Evolutionary conservation across 257 asterid species (phyloP).

Genomic region (Nyctanthes arbortristis): DNA sequence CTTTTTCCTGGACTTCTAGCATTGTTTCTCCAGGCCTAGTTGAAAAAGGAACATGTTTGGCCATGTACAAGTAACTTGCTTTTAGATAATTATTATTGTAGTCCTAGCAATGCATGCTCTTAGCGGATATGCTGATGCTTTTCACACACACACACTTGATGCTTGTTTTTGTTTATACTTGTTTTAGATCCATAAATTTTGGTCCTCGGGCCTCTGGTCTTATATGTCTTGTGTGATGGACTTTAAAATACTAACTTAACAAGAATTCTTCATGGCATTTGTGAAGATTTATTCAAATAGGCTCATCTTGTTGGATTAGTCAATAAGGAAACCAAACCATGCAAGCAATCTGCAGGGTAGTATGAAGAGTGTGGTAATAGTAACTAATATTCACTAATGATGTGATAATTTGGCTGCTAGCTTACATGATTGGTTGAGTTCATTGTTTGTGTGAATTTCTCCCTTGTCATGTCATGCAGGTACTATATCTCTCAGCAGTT

Average conservation of each 20-base stretch:
- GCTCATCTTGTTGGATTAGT: neutral
- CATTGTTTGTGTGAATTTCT: neutral
- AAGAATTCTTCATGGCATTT: neutral
- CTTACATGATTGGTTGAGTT: neutral
- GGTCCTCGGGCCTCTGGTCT: neutral
- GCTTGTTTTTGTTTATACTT: neutral
- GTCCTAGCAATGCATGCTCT: neutral
- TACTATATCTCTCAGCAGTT: slow-evolving; percentile 96
- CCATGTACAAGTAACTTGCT: neutral
- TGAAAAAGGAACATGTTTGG: slow-evolving; percentile 7
- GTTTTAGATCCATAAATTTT: neutral
- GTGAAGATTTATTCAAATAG: neutral
- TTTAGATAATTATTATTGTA: neutral
- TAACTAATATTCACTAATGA: neutral
- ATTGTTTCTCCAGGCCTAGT: neutral
- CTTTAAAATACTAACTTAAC: too few species aligned
- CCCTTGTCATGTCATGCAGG: slow-evolving; percentile 40
- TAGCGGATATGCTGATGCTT: neutral
- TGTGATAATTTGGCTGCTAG: neutral
- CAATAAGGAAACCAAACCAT: neutral
- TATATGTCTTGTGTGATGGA: neutral
- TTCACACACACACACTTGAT: neutral
- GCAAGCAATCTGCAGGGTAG: neutral
- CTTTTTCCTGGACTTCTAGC: slow-evolving; percentile 3
- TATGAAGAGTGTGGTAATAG: too few species aligned